Base-by-base conservation (phyloP, 2,329 filamentous ascomycete species). In the Epichloe baconii region DNA sequence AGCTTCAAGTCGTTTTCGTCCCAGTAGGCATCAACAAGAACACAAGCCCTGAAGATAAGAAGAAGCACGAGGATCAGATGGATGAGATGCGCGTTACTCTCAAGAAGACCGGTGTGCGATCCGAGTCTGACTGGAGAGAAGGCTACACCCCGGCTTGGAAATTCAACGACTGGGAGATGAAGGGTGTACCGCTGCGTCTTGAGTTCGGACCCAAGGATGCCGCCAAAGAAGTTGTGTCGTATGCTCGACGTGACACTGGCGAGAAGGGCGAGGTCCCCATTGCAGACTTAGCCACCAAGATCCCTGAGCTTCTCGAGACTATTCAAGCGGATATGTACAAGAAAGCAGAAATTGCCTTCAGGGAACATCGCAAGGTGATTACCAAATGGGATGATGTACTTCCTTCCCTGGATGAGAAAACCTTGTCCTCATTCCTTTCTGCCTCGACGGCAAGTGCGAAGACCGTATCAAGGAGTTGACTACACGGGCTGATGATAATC, bases 161-260 rank as follows among this genome's bases (percentile, higher is more conserved):
- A 71, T 98, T 98, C 76, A 95, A 94, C 71, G 90, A 98, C 71
- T 96, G 89, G 88, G 94, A 98, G 69, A 78, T 97, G 61, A 94
- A 91, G 71, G 93, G 94, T 66, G 86, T 97, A 42, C 93, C 94
- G 45, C 79, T 98, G 38, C 86, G 93, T 53, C 78, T 98, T 53
- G 93, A 98, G 69, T 95, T 95, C 64, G 94, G 94, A 5, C 91
- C 93, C 62, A 95, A 95, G 71, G 93, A 97, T 65, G 84, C 85
- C 12, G 88, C 86, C 57, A 88, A 90, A 65, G 80, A 85, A 52
- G 86, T 90, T 42, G 85, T 97, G 59, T 88, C 85, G 56, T 87
- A 80, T 56, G 87, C 90, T 21, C 87, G 93, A 62, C 87, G 94
- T 61, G 93, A 98, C 67, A 86, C 86, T 17, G 82, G 82, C 53